Base-by-base conservation (phyloP, 2,329 filamentous ascomycete genomes). In the Exophiala oligosperma region DNA sequence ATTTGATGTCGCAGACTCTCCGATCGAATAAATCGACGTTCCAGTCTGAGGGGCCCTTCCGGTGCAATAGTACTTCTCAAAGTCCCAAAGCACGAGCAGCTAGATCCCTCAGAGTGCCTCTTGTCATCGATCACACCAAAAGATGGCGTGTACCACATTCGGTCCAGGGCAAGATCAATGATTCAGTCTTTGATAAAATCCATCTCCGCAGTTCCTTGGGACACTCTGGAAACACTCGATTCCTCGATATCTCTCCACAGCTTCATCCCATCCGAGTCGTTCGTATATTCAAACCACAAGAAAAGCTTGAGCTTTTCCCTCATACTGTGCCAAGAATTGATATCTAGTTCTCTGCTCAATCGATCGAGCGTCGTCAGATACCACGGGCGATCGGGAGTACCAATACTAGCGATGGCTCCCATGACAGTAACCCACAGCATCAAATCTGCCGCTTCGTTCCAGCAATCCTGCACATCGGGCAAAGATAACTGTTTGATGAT, bases 381-480 rank as follows among this genome's bases (percentile, higher is more conserved):
- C 70, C 72, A 76, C 1, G 59, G 43, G 4, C 73, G 70, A 29
- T 72, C 66, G 0, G 65, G 61, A 0, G 64, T 64, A n/a, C 67
- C 64, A 12, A 68, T 65, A 0, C 74, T 70, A 1, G 74, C 72
- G 23, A 77, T 75, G 3, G 72, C 73, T 2, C 73, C 74, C 7
- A 77, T 65, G 0, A 67, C 66, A 5, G 74, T 60, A 2, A 71
- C 63, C 74, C 74, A 77, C 12, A 76, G 56, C 2, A 76, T 62
- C 35, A 69, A 56, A 24, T 65, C 66, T 6, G 66, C 54, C 1
- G 65, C 63, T 5, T 66, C 62, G 1, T 63, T 58, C 72, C 72
- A 76, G 6, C 68, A 50, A 1, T 47, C 43, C 0, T 63, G 59
- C 1, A 68, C 52, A 2, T 62, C 57, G 2, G 68, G 61, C 12